Evolutionary conservation across 345 rosid genomes (phyloP).

Genomic region (Eucalyptus globulus): DNA sequence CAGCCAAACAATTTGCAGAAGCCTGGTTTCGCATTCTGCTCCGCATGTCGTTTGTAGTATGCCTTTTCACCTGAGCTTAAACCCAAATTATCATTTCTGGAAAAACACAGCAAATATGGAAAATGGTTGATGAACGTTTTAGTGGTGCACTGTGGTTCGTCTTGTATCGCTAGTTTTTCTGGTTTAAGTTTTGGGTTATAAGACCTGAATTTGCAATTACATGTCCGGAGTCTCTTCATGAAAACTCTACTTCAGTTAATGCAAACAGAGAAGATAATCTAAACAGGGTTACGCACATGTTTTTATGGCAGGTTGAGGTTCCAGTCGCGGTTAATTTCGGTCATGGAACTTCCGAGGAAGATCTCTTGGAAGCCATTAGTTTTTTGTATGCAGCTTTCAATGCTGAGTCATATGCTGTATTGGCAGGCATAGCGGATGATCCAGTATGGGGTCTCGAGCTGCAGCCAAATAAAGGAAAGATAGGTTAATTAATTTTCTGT

Average conservation of each 20-base stretch:
- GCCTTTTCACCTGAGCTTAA: neutral
- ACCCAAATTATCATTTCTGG: neutral
- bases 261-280: too few species aligned
- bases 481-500: neutral
- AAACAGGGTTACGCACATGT: too few species aligned
- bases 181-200: too few species aligned
- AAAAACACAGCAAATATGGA: neutral
- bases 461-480: neutral
- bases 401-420: neutral
- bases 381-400: constrained; percentile 30
- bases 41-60: neutral
- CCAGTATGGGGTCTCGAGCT: neutral
- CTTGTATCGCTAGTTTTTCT: too few species aligned
- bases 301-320: too few species aligned
- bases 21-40: neutral
- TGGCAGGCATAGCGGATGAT: neutral
- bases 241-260: too few species aligned
- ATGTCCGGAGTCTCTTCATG: too few species aligned
- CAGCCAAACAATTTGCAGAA: neutral
- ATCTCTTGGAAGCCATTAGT: constrained; percentile 61
- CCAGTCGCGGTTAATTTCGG: too few species aligned
- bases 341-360: constrained; percentile 1
- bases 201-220: too few species aligned
- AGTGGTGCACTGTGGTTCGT: too few species aligned
- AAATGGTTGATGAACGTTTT: neutral